Percentiles rank a stretch among this genome's conserved stretches.
Conservation (phyloP, 176 grass and related monocot genomes). For the Oryza glaberrima region DNA sequence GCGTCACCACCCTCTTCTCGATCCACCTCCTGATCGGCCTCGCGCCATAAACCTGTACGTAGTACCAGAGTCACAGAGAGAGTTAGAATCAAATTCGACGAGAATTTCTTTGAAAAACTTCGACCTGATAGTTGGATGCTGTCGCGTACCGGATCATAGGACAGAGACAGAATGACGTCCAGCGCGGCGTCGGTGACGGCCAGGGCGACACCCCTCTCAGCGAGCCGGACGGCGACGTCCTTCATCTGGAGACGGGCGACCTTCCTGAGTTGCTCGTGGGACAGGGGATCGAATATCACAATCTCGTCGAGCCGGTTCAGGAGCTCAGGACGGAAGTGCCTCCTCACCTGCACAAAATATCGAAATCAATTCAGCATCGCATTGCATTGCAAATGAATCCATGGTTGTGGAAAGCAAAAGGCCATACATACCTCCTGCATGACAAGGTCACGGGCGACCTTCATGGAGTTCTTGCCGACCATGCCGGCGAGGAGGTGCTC, state of each 20-base stretch:
- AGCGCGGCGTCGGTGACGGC: constrained; percentile 89
- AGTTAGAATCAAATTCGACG: not conserved
- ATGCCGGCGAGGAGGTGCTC: constrained; percentile 92
- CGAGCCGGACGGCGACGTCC: constrained; percentile 85
- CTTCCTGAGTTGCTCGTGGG: constrained; percentile 88
- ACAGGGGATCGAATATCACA: constrained; percentile 85
- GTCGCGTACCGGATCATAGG: constrained; percentile 78
- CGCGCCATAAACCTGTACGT: constrained; percentile 63
- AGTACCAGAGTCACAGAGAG: not conserved
- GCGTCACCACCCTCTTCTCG: constrained; percentile 82
- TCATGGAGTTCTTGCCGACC: constrained; percentile 77
- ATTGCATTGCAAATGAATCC: not conserved
- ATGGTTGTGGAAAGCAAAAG: not conserved
- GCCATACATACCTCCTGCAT: constrained; percentile 74
- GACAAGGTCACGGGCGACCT: constrained; percentile 70
- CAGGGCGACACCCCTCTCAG: constrained; percentile 78
- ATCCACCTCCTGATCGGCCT: constrained; percentile 88
- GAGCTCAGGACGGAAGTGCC: constrained; percentile 90
- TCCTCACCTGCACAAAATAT: constrained; percentile 65
- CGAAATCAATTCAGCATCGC: constrained; percentile 32
- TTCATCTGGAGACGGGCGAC: constrained; percentile 94
- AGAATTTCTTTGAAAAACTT: not conserved
- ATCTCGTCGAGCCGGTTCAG: constrained; percentile 93
- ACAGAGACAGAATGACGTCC: constrained; percentile 72
- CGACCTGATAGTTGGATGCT: not conserved